Base-by-base conservation (phyloP, 1,284 basidiomycete genomes). In the Gomphus bonarii region DNA sequence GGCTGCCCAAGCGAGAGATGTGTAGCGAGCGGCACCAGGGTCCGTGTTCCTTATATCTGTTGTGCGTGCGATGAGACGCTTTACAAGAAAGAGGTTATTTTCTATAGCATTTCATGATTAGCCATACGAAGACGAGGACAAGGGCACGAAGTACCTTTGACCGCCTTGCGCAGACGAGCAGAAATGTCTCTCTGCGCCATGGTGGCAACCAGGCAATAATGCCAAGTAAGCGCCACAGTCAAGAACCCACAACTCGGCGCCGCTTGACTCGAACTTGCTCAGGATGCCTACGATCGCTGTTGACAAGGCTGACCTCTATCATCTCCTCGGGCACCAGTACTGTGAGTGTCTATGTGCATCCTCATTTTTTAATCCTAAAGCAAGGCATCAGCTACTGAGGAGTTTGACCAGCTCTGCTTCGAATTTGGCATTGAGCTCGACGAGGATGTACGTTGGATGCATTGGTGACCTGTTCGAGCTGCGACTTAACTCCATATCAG, bases 291-390 rank as follows among this genome's bases (percentile, higher is more conserved):
- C 97, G 61, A 81, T 99, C 68, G 78, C 89, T 43, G 92, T 98
- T 58, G 91, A 98, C 77, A 97, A 98, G 72, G 91, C 84, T 60
- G 91, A 95, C 69, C 86, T 99, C 58, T 97, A 89, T 80, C 79
- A 86, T 64, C 77, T 91, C 57, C 84, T 99, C 22, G 95, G 88
- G 35, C 79, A 80, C 64, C 79, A 83, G 66, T 99, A 92, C 74
- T 84, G 92, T 94, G 65, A 67, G 77, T 74, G 10, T n/a, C 46
- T 43, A 42, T n/a, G n/a, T n/a, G n/a, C n/a, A 36, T 53, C 16
- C 54, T 56, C 47, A 33, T 48, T 20, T 60, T 25, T 25, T 25
- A 25, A 25, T 25, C 25, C 25, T 25, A 25, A 25, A 25, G 25
- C 25, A 25, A 4, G 28, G 55, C 25, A 4, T 4, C 25, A 25